These are phyloP conservation scores for Erythrophleum ivorense DNA, from an alignment of 331 rosid species.

Conservation along the genomic window DNA sequence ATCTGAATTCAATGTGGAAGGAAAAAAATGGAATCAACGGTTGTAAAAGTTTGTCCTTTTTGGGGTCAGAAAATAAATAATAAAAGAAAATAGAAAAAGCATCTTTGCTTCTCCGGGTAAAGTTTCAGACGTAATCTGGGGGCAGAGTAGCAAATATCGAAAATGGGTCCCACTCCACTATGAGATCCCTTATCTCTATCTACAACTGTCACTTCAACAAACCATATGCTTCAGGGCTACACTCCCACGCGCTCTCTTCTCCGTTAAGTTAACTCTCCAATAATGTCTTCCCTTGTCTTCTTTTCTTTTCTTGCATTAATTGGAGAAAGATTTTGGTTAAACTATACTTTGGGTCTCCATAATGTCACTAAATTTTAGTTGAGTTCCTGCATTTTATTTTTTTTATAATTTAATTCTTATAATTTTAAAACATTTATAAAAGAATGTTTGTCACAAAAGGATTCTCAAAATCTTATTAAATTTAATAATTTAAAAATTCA, in stretches of 20 bases:
- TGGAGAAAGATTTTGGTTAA: too few relatives aligned
- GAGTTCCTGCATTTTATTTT: too few relatives aligned
- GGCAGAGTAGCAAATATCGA: slow-evolving; percentile 40
- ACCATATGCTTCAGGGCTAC: slow-evolving; percentile 36
- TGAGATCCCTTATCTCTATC: slow-evolving; percentile 80
- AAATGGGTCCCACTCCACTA: slow-evolving; percentile 49
- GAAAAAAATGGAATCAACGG: slow-evolving; percentile 64
- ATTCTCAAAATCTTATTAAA: too few relatives aligned
- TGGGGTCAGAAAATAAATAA: background rate
- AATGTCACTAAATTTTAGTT: too few relatives aligned
- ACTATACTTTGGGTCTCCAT: too few relatives aligned
- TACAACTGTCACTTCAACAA: slow-evolving; percentile 21
- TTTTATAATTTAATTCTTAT: too few relatives aligned
- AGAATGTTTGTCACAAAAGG: too few relatives aligned
- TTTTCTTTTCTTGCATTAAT: too few relatives aligned
- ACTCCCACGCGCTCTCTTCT: slow-evolving; percentile 8
- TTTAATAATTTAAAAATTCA: too few relatives aligned
- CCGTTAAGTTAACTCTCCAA: background rate
- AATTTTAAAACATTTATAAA: too few relatives aligned
- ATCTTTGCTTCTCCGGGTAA: slow-evolving; percentile 43
- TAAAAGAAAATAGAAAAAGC: slow-evolving; percentile 43
- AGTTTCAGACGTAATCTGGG: slow-evolving; percentile 53
- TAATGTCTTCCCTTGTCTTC: too few relatives aligned
- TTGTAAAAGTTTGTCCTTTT: slow-evolving; percentile 60
- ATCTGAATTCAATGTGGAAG: slow-evolving; percentile 62